Percentiles rank a stretch among this genome's conserved stretches.
These are phyloP conservation scores for Austroboletus niveus DNA, from an alignment of 1,284 basidiomycete genomes.

Conservation along the genomic window DNA sequence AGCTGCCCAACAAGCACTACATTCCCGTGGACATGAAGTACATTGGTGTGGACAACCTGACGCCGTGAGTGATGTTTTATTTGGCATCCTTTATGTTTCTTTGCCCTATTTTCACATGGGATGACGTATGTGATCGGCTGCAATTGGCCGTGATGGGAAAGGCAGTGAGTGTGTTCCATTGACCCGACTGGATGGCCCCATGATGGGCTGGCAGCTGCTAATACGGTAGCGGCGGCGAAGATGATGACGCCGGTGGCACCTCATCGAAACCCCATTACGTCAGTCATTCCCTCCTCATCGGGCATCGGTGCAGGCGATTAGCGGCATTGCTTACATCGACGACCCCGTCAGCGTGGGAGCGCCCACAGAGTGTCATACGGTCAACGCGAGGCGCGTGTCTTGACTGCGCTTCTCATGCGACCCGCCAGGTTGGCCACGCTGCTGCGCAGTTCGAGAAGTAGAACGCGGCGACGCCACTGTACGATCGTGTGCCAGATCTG, in stretches of 20 bases:
- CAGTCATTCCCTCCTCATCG: slow-evolving; percentile 9
- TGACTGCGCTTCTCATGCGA: slow-evolving; percentile 1
- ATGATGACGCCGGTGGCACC: slow-evolving; percentile 30
- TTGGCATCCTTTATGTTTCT: slow-evolving; percentile 2
- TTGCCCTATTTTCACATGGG: neutral
- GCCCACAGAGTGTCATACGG: slow-evolving; percentile 2
- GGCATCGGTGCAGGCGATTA: slow-evolving; percentile 2
- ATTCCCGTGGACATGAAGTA: slow-evolving; percentile 80
- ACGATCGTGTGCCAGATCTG: slow-evolving; percentile 14
- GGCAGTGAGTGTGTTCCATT: slow-evolving; percentile 1
- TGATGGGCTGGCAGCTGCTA: too few relatives aligned
- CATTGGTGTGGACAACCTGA: slow-evolving; percentile 50
- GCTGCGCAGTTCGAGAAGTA: slow-evolving; percentile 10
- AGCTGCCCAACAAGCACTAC: slow-evolving; percentile 90
- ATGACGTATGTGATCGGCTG: slow-evolving; percentile 25
- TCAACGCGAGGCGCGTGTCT: slow-evolving; percentile 2
- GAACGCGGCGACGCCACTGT: neutral
- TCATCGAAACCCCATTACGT: slow-evolving; percentile 19
- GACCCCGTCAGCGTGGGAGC: slow-evolving; percentile 17
- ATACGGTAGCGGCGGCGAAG: slow-evolving; percentile 16
- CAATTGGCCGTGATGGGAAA: slow-evolving; percentile 13
- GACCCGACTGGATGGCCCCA: neutral
- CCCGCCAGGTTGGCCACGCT: neutral
- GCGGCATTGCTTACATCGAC: neutral
- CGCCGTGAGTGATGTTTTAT: slow-evolving; percentile 40